Conservation (phyloP, 306 rosid genomes). For the Trifolium fragiferum region DNA sequence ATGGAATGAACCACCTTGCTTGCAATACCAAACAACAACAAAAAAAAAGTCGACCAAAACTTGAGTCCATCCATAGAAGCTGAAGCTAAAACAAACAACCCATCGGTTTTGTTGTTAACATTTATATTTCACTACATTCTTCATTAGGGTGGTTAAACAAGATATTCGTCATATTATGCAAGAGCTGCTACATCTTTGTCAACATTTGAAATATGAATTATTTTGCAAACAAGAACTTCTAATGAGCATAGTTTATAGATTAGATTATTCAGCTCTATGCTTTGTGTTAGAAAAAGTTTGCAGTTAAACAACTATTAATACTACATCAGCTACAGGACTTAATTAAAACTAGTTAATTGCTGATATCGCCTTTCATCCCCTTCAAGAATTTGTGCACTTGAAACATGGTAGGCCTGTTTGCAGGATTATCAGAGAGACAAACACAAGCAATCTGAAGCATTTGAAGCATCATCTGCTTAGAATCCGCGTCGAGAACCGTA, state of each 20-base stretch:
- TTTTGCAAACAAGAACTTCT: conserved; percentile 22
- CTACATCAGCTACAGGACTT: conserved; percentile 12
- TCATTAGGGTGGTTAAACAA: conserved; percentile 4
- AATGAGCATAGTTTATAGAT: conserved; percentile 29
- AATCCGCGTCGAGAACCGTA: conserved; percentile 66
- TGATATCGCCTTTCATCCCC: conserved; percentile 67
- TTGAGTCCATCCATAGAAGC: no score
- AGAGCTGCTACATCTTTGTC: neutral
- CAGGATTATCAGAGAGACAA: conserved; percentile 90
- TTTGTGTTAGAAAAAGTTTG: conserved; percentile 40
- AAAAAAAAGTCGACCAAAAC: no score
- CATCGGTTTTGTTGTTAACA: no score
- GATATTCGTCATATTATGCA: neutral
- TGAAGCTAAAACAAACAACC: no score
- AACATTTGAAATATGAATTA: conserved; percentile 9
- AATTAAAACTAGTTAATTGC: conserved; percentile 33
- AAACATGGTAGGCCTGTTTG: conserved; percentile 90
- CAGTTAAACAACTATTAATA: conserved; percentile 30
- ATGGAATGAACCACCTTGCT: no score
- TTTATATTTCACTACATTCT: neutral
- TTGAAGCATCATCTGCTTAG: conserved; percentile 84
- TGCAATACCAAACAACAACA: no score
- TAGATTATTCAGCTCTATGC: conserved; percentile 24
- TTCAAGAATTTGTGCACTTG: conserved; percentile 78
- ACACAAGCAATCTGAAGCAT: conserved; percentile 78